phyloP scores from a whole-genome alignment of 108 stramenopile genomes.

The Stephanodiscus minutulus region DNA sequence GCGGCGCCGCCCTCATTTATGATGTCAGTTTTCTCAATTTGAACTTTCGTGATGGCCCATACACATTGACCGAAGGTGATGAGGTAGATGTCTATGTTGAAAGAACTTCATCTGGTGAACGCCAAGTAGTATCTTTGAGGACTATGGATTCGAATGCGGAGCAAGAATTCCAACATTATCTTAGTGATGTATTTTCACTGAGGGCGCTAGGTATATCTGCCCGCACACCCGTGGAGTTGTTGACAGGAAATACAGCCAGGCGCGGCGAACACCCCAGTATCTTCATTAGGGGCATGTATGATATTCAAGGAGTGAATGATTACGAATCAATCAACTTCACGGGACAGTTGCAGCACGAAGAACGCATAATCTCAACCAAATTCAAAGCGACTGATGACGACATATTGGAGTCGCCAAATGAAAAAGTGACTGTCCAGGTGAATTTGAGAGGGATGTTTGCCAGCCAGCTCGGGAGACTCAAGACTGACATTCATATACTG shows the following conservation, averaged over 20 bases:
- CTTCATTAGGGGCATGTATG: constrained; percentile 63
- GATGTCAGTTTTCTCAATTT: constrained; percentile 57
- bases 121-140: constrained; percentile 36
- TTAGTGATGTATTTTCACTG: constrained; percentile 47
- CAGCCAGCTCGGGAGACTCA: constrained; percentile 59
- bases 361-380: constrained; percentile 28
- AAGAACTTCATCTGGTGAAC: constrained; percentile 9
- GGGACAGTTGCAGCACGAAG: constrained; percentile 18
- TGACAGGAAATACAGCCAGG: constrained; percentile 43
- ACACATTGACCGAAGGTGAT: constrained; percentile 60
- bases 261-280: constrained; percentile 32
- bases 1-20: constrained; percentile 64
- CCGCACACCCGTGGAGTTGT: constrained; percentile 32
- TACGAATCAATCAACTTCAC: constrained; percentile 52
- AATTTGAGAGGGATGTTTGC: constrained; percentile 76
- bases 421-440: constrained; percentile 57
- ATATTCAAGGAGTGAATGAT: constrained; percentile 68
- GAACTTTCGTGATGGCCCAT: constrained; percentile 38
- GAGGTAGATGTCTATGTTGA: constrained; percentile 23
- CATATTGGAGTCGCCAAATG: constrained; percentile 68
- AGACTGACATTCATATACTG: constrained; percentile 47
- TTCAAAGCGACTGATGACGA: constrained; percentile 59
- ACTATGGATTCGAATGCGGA: constrained; percentile 57
- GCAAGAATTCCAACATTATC: constrained; percentile 31
- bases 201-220: constrained; percentile 14